Conservation (phyloP, 2,329 filamentous ascomycete genomes). For the Arachnomyces sp. region DNA sequence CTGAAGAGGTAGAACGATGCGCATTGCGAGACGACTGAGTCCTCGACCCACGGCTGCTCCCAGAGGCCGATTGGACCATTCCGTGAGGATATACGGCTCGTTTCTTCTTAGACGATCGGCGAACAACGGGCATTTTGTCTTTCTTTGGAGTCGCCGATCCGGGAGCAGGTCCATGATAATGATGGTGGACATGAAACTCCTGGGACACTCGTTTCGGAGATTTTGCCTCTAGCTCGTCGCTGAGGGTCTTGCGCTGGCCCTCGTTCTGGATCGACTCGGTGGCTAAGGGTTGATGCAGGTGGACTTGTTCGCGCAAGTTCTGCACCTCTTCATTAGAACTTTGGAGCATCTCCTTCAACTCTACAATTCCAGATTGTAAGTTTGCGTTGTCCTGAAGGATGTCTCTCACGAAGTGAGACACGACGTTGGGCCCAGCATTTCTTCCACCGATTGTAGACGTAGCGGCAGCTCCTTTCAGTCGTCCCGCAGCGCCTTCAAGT, state of each 20-base stretch:
- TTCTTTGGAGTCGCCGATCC: conserved; percentile 40
- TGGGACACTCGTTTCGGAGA: conserved; percentile 49
- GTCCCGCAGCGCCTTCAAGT: conserved; percentile 66
- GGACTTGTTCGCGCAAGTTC: conserved; percentile 69
- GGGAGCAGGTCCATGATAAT: conserved; percentile 68
- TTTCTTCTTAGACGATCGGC: conserved; percentile 61
- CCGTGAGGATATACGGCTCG: conserved; percentile 51
- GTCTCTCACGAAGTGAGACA: conserved; percentile 94
- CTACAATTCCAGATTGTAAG: conserved; percentile 81
- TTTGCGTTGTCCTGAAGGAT: conserved; percentile 93
- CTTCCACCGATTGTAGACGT: conserved; percentile 55
- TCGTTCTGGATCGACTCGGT: conserved; percentile 16
- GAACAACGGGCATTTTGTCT: conserved; percentile 39
- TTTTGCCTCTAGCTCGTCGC: conserved; percentile 59
- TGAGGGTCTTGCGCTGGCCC: conserved; percentile 47
- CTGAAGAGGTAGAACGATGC: conserved; percentile 34
- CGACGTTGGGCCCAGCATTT: conserved; percentile 57
- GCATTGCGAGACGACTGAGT: conserved; percentile 29
- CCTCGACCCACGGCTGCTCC: conserved; percentile 17
- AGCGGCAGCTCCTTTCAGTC: conserved; percentile 73
- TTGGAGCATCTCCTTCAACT: conserved; percentile 81
- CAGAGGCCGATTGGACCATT: conserved; percentile 26
- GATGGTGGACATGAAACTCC: conserved; percentile 87
- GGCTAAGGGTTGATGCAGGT: conserved; percentile 64
- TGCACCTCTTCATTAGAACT: conserved; percentile 94